Evolutionary conservation across 441 rosid genomes (phyloP), one percentile per base, ranked within the genome.

Genomic region (Mallotus japonicus): DNA sequence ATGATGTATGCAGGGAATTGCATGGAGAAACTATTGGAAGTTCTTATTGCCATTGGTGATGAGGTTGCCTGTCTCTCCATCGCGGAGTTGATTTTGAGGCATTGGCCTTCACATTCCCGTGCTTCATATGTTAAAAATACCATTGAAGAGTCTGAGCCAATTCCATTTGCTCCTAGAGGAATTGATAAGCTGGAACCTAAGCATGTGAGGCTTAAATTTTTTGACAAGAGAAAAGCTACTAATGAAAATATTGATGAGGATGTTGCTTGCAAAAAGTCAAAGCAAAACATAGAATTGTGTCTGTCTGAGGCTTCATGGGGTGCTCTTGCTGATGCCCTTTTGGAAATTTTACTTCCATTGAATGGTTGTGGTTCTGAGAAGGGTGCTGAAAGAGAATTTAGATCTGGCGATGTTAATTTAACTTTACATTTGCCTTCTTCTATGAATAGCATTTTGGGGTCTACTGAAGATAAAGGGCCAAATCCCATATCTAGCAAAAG

Each of bases 51-150:
- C 76, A 89, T 96, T 75, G 91, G 99, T 80, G 99, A 96, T 81
- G 98, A 96, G 87, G 98, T 92, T 74, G 88, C 99, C 66, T 96
- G 99, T 77, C 93, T 96, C 70, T 87, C 98, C 72, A 90, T 96
- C 60, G 95, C 97, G 65, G 94, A 93, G 71, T 83, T 93, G 88
- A 96, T 96, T 83, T 82, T 96, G 85, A 90, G 96, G 86, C 97
- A 88, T 57, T 96, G 99, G 99, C 99, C 99, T 71, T 96, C 97
- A 34, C 99, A 96, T 89, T 80, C 95, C 80, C 97, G 99, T 76
- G 97, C 99, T 67, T 79, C 92, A 87, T 83, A 86, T 81, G 98
- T 96, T 57, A 92, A 92, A 87, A 81, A 71, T 69, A 84, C 89
- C 57, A 92, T 93, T 73, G 91, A 90, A 83, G 97, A 90, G 70